Evolutionary conservation across 495 filamentous ascomycete species (phyloP).

Genomic region (Lasiosphaeria hispida): DNA sequence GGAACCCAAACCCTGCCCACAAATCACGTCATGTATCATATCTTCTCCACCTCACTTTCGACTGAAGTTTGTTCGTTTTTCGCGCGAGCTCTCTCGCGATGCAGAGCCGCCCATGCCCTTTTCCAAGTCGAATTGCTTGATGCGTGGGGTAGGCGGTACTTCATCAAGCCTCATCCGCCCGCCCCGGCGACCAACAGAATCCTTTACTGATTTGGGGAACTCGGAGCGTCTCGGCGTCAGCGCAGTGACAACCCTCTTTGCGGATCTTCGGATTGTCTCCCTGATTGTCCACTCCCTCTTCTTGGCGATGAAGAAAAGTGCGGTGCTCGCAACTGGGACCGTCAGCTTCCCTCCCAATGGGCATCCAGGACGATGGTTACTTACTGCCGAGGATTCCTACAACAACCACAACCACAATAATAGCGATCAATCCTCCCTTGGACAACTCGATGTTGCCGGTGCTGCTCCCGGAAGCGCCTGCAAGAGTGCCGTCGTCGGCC

Average conservation of each 20-base stretch:
- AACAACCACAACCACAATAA: slow-evolving; percentile 58
- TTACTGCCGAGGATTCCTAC: slow-evolving; percentile 58
- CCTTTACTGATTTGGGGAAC: slow-evolving; percentile 53
- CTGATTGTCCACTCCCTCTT: slow-evolving; percentile 56
- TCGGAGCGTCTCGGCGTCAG: slow-evolving; percentile 53
- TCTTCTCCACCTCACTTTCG: slow-evolving; percentile 18
- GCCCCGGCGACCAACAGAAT: slow-evolving; percentile 25
- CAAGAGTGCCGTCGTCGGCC: slow-evolving; percentile 39
- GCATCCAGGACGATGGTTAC: slow-evolving; percentile 14
- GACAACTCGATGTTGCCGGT: slow-evolving; percentile 53
- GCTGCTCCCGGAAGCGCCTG: slow-evolving; percentile 54
- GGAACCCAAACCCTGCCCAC: neutral
- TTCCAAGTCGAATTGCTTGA: slow-evolving; percentile 47
- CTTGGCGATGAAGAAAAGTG: slow-evolving; percentile 56
- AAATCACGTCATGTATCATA: neutral
- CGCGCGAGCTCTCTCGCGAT: slow-evolving; percentile 26
- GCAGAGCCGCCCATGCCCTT: slow-evolving; percentile 36
- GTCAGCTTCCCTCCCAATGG: neutral
- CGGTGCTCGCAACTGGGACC: slow-evolving; percentile 42
- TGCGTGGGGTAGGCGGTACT: slow-evolving; percentile 49
- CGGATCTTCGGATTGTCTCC: slow-evolving; percentile 51
- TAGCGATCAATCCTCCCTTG: slow-evolving; percentile 57
- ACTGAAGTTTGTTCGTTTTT: slow-evolving; percentile 38
- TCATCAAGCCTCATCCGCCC: slow-evolving; percentile 46
- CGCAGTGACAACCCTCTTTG: slow-evolving; percentile 51